These are phyloP conservation scores for Termitomyces sp. DNA, from an alignment of 1,284 basidiomycete genomes.

Conservation along the genomic window DNA sequence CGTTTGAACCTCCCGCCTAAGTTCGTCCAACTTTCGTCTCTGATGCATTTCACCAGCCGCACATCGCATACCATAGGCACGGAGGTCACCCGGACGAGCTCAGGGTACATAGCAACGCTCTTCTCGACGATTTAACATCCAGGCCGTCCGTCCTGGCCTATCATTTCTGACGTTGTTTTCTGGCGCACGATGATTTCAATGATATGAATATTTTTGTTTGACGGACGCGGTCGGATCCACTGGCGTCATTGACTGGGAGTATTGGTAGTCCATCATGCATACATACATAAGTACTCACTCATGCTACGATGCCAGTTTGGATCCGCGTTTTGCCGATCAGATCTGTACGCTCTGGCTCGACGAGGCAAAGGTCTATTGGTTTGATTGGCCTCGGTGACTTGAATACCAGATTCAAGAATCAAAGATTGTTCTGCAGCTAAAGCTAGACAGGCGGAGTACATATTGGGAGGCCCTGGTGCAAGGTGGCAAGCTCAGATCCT, in stretches of 20 bases:
- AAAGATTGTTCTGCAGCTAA: too few relatives aligned
- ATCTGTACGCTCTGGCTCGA: slow-evolving; percentile 14
- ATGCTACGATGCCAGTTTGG: not conserved
- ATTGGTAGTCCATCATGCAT: too few relatives aligned
- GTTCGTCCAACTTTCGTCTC: too few relatives aligned
- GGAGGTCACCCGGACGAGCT: not conserved
- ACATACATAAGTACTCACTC: too few relatives aligned
- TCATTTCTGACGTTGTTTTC: not conserved
- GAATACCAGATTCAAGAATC: too few relatives aligned
- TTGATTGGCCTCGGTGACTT: too few relatives aligned
- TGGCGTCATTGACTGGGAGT: not conserved
- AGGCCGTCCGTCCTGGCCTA: not conserved
- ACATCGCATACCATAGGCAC: too few relatives aligned
- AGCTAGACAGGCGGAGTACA: too few relatives aligned
- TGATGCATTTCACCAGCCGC: too few relatives aligned
- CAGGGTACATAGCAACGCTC: not conserved
- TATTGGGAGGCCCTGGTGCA: too few relatives aligned
- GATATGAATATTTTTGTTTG: not conserved
- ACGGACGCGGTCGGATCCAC: not conserved
- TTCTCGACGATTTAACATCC: not conserved
- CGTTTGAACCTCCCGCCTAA: too few relatives aligned
- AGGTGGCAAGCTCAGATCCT: slow-evolving; percentile 4
- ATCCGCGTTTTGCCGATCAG: slow-evolving; percentile 7
- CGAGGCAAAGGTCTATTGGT: too few relatives aligned
- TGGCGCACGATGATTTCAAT: not conserved